Evolutionary conservation across 768 basidiomycete species (phyloP), one percentile per base, ranked within the genome.

Genomic region (Kwoniella botswanensis): DNA sequence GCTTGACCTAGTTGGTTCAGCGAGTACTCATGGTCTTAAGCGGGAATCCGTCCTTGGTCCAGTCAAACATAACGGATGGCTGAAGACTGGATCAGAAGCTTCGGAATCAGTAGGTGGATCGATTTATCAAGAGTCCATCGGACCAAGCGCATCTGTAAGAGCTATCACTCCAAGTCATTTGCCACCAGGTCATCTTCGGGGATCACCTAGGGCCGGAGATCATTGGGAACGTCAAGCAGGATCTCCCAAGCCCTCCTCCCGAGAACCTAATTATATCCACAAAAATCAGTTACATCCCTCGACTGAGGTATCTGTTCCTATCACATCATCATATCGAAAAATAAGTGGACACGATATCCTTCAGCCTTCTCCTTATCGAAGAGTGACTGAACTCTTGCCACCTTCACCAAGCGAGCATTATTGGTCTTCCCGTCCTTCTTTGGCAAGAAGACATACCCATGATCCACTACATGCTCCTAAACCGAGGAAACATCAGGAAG

Each of bases 371-470:
- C 54, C 65, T 24, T 57, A 65, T 42, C 17, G 55, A 4, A 56
- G 54, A 42, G n/a, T 65, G 17, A 42, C 60, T 11, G 42, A 62
- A 18, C 42, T 62, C 1, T 17, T 43, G 13, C 60, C 60, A 26
- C 35, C 60, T 17, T 35, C 44, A 21, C 62, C 46, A 35, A 52
- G 17, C 46, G 46, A 50, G 46, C 46, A 41, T 17, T 35, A 0
- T 7, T 6, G 1, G 42, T 12, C 21, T 9, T 6, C 52, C 7
- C 65, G 68, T 17, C 68, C 68, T 13, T 18, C 35, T 7, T 26
- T 69, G 13, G 22, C 42, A 10, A 62, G 68, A 35, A 63, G 68
- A 42, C 68, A 69, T 52, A 69, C 44, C 18, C 53, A 59, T 35
- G 13, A n/a, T 15, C 62, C 60, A 26, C 3, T 41, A 12, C 55